Evolutionary conservation across 108 stramenopile genomes (phyloP).

Genomic region (Cyclotella cryptica): DNA sequence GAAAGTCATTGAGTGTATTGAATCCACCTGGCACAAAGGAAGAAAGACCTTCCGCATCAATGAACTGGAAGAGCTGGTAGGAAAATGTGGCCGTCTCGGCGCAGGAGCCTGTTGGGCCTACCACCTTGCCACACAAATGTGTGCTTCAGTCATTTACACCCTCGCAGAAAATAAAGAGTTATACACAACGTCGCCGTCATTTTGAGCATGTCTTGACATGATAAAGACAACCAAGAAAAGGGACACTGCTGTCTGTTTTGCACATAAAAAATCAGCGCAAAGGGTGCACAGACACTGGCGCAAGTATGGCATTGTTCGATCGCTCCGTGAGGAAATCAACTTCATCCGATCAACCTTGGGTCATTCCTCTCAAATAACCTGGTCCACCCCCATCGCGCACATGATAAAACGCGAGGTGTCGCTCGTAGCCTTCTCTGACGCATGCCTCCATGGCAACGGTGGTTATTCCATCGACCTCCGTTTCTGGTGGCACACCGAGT

Average conservation of each 20-base stretch:
- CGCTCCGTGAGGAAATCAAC: background rate
- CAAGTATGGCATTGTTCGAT: background rate
- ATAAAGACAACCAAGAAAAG: too few species aligned
- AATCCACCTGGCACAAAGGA: background rate
- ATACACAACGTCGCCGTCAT: background rate
- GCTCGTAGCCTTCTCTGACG: background rate
- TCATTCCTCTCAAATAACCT: background rate
- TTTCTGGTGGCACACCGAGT: background rate
- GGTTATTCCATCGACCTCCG: background rate
- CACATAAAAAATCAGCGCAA: too few species aligned
- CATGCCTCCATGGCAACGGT: background rate
- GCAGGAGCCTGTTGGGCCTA: background rate
- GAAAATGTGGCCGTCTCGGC: background rate
- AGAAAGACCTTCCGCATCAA: background rate
- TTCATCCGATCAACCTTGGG: background rate
- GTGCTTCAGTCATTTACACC: background rate
- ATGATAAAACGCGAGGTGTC: background rate
- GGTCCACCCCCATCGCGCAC: background rate
- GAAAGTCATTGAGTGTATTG: background rate
- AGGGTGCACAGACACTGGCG: too few species aligned
- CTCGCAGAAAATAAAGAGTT: background rate
- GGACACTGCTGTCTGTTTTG: background rate
- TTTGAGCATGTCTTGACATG: background rate
- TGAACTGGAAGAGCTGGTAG: background rate
- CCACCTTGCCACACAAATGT: background rate